Evolutionary conservation across 352 stramenopile species (phyloP).

Genomic region (Elongisporangium anandrum): DNA sequence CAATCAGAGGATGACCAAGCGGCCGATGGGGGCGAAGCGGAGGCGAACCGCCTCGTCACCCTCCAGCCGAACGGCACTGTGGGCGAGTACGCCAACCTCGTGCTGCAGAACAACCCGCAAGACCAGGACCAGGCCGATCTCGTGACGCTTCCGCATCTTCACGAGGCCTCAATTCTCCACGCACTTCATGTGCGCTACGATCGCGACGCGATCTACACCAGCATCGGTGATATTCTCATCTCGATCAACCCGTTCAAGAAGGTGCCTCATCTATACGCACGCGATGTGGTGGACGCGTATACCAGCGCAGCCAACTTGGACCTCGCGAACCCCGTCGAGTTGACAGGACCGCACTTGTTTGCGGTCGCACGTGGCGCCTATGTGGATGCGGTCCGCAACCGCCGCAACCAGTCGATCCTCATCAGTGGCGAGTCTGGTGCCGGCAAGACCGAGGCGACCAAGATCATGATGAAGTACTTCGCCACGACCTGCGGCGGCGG

Average conservation of each 20-base stretch:
- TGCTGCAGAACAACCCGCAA: conserved; percentile 59
- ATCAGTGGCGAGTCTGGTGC: conserved; percentile 85
- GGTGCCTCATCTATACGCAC: conserved; percentile 63
- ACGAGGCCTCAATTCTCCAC: conserved; percentile 83
- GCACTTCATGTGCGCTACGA: conserved; percentile 72
- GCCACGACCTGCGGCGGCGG: conserved; percentile 52
- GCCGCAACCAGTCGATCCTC: conserved; percentile 75
- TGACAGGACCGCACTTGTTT: conserved; percentile 59
- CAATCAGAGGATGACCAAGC: conserved; percentile 5
- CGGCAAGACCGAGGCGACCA: conserved; percentile 88
- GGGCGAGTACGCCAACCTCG: conserved; percentile 61
- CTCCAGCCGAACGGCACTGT: conserved; percentile 24
- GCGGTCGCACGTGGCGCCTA: conserved; percentile 70
- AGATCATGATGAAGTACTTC: conserved; percentile 90
- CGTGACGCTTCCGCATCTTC: conserved; percentile 76
- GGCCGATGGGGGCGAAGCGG: background rate
- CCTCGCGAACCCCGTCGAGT: background rate
- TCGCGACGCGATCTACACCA: conserved; percentile 83
- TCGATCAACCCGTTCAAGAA: conserved; percentile 86
- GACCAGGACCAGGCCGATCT: conserved; percentile 74
- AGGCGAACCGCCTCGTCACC: conserved; percentile 22
- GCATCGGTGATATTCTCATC: conserved; percentile 83
- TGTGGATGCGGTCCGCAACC: conserved; percentile 61
- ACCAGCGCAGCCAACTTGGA: conserved; percentile 20
- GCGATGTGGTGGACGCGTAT: conserved; percentile 44